A percentile compares a stretch with the other conserved stretches of the same genome.
phyloP scores from a whole-genome alignment of 805 yeast species.

The baker's yeast (Saccharomyces cerevisiae) region DNA sequence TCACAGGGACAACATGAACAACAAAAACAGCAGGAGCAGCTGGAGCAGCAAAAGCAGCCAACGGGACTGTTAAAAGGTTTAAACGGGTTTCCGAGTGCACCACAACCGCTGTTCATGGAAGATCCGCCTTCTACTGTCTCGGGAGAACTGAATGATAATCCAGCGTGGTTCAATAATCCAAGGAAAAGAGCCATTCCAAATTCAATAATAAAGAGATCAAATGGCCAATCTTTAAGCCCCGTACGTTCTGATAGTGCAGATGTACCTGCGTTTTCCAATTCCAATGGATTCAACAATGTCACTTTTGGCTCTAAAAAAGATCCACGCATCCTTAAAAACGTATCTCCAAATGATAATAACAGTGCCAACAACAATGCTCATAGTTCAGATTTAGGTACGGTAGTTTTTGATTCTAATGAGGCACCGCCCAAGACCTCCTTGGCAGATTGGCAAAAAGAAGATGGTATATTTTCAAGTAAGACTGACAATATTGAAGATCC shows the following conservation, averaged over 20 bases:
- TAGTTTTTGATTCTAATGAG: constrained; percentile 32
- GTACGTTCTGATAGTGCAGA: constrained; percentile 5
- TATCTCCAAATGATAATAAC: constrained; percentile 1
- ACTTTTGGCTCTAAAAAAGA: constrained; percentile 34
- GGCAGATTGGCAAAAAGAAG: constrained; percentile 36
- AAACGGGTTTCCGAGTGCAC: constrained; percentile 1
- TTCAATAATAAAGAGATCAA: constrained; percentile 37
- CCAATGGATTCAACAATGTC: constrained; percentile 30
- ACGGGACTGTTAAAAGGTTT: neutral
- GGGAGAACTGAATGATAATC: constrained; percentile 13
- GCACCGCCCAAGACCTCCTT: constrained; percentile 37
- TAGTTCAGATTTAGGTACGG: constrained; percentile 1
- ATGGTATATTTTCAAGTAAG: constrained; percentile 20
- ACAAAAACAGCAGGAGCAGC: constrained; percentile 4
- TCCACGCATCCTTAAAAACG: constrained; percentile 6
- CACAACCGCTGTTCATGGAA: neutral
- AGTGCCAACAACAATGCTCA: constrained; percentile 16
- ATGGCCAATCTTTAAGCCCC: constrained; percentile 1
- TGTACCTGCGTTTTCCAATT: neutral
- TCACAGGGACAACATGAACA: constrained; percentile 20
- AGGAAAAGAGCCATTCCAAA: constrained; percentile 42
- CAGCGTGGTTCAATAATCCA: constrained; percentile 36
- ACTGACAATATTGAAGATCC: neutral
- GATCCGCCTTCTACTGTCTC: constrained; percentile 2
- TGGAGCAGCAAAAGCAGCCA: constrained; percentile 10